Evolutionary conservation across 2,329 filamentous ascomycete species (phyloP).

Genomic region (Claviceps cyperi): DNA sequence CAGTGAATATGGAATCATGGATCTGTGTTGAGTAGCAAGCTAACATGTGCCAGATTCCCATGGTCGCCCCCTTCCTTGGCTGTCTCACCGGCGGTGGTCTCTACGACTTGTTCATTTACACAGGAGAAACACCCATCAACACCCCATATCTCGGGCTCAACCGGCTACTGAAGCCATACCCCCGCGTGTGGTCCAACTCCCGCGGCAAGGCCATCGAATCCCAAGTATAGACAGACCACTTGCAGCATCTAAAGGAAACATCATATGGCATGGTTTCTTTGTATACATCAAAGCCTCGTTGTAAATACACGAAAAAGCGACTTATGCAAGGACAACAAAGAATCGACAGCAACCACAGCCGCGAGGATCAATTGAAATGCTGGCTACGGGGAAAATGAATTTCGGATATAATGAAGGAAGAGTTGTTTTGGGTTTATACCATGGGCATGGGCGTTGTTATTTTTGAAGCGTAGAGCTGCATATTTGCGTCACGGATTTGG

Average conservation of each 20-base stretch:
- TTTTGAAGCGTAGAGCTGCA: too few species aligned
- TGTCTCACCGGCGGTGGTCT: conserved; percentile 48
- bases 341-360: too few species aligned
- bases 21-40: not conserved
- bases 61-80: conserved; percentile 56
- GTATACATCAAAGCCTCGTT: too few species aligned
- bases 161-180: conserved; percentile 25
- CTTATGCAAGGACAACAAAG: too few species aligned
- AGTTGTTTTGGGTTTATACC: too few species aligned
- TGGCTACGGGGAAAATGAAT: too few species aligned
- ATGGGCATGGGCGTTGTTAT: too few species aligned
- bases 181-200: conserved; percentile 24
- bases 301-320: too few species aligned
- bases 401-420: too few species aligned
- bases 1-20: not conserved
- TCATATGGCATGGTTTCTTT: not conserved
- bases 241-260: not conserved
- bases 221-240: conserved; percentile 8
- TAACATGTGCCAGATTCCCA: conserved; percentile 41
- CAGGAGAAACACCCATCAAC: conserved; percentile 56
- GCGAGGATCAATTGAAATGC: too few species aligned
- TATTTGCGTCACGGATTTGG: too few species aligned
- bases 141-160: conserved; percentile 50
- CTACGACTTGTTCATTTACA: conserved; percentile 56
- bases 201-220: conserved; percentile 12